A percentile compares a stretch with the other conserved stretches of the same genome.
Evolutionary conservation across 2,329 filamentous ascomycete genomes (phyloP).

Genomic region (Fusarium domesticum): DNA sequence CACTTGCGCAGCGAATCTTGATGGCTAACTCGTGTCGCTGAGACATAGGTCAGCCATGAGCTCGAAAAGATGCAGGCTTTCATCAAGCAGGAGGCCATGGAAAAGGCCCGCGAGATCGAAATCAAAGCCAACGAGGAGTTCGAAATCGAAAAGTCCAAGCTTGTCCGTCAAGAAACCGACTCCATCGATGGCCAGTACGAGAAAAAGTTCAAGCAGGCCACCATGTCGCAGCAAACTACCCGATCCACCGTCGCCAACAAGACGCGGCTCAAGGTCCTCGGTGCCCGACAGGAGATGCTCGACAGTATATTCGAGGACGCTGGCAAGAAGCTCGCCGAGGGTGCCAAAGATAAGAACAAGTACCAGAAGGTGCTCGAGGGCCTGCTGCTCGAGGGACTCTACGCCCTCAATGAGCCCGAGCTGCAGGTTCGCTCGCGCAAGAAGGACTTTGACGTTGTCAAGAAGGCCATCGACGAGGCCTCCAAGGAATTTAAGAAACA

Average conservation of each 20-base stretch:
- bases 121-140: constrained; percentile 99
- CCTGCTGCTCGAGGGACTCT: constrained; percentile 84
- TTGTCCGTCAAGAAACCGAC: constrained; percentile 91
- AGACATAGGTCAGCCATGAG: constrained; percentile 82
- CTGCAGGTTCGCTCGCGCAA: constrained; percentile 73
- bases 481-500: constrained; percentile 81
- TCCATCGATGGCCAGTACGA: constrained; percentile 90
- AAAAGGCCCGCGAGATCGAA: constrained; percentile 96
- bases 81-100: constrained; percentile 96
- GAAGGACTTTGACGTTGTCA: constrained; percentile 71
- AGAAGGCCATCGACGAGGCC: constrained; percentile 75
- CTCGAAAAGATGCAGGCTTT: constrained; percentile 99
- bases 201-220: constrained; percentile 98
- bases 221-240: constrained; percentile 98
- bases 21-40: constrained; percentile 13
- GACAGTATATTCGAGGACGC: constrained; percentile 85
- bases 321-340: constrained; percentile 63
- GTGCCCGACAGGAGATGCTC: constrained; percentile 83
- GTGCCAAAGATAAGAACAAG: constrained; percentile 66
- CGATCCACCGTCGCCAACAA: constrained; percentile 96
- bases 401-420: constrained; percentile 79
- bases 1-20: constrained; percentile 6
- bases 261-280: constrained; percentile 84
- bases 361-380: constrained; percentile 76
- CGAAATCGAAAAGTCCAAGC: constrained; percentile 97